Base-by-base conservation (phyloP, 139 green algal genomes). In the Micractinium conductrix region DNA sequence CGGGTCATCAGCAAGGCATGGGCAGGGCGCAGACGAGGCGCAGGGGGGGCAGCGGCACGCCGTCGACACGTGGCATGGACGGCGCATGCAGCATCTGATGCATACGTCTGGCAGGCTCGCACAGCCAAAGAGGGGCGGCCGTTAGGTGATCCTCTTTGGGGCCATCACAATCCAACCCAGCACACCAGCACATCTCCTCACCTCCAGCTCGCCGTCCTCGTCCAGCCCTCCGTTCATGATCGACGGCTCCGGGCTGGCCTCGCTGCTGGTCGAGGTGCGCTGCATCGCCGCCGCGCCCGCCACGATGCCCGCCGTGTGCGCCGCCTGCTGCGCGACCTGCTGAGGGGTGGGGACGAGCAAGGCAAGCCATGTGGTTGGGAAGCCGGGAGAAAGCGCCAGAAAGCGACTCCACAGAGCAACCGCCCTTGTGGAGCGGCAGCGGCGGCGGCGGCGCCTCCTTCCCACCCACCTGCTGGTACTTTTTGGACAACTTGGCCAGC, bases 401-500 rank as follows among this genome's bases (percentile, higher is more conserved):
- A n/a, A n/a, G n/a, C n/a, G n/a, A n/a, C n/a, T n/a, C n/a, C n/a
- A n/a, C n/a, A n/a, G n/a, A n/a, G n/a, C n/a, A n/a, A n/a, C n/a
- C n/a, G n/a, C n/a, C n/a, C n/a, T n/a, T n/a, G n/a, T n/a, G n/a
- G n/a, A n/a, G n/a, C n/a, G n/a, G n/a, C n/a, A n/a, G 78, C 78
- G 78, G 60, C 30, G 67, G 35, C 75, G 71, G 75, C 75, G 71
- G 75, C 55, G 58, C 50, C 24, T 72, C 53, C 75, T 81, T 53
- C 75, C 53, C 53, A 9, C 76, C 6, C 79, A 69, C 79, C 67
- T 84, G 65, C 70, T 86, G 55, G 72, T 82, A 86, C 71, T 86
- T 86, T 14, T 79, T 79, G 40, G 42, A 60, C 33, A 86, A 58
- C 72, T 86, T 86, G 40, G 81, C 81, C 55, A 86, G 71, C 72